A percentile compares a stretch with the other conserved stretches of the same genome.
phyloP scores from a whole-genome alignment of 2,329 filamentous ascomycete genomes.

The Knufia petricola region DNA sequence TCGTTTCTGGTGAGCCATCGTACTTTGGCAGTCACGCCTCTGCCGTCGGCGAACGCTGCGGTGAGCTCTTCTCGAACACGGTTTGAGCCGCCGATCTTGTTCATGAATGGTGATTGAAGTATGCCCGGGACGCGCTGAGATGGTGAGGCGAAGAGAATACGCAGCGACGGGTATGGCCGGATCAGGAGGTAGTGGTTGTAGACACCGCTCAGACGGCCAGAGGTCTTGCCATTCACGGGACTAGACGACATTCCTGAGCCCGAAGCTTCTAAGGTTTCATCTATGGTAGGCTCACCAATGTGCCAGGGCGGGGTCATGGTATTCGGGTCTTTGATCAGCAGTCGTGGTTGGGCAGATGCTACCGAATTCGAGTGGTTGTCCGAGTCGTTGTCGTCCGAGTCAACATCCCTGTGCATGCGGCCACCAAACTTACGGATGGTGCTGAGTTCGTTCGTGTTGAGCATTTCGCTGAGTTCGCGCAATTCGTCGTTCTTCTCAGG shows the following conservation, averaged over 20 bases:
- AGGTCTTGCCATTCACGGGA: slow-evolving; percentile 16
- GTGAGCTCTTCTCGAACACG: slow-evolving; percentile 45
- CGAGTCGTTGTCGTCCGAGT: slow-evolving; percentile 30
- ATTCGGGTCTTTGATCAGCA: slow-evolving; percentile 41
- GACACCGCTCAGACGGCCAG: slow-evolving; percentile 41
- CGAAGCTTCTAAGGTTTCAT: neutral
- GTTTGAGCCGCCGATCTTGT: slow-evolving; percentile 37
- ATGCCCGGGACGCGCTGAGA: slow-evolving; percentile 58
- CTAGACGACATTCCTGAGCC: neutral
- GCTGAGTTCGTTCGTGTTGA: slow-evolving; percentile 57
- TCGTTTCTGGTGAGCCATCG: slow-evolving; percentile 53
- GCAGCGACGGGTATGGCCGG: slow-evolving; percentile 54
- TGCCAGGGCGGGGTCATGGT: slow-evolving; percentile 20
- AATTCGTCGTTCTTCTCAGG: slow-evolving; percentile 50
- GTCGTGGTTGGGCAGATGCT: slow-evolving; percentile 32
- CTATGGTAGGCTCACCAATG: neutral
- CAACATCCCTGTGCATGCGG: slow-evolving; percentile 49
- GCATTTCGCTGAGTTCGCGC: slow-evolving; percentile 57
- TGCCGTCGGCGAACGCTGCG: slow-evolving; percentile 56
- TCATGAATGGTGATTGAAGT: slow-evolving; percentile 47
- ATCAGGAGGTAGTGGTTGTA: slow-evolving; percentile 39
- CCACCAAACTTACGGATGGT: slow-evolving; percentile 56
- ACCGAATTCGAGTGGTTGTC: slow-evolving; percentile 4
- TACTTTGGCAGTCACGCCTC: slow-evolving; percentile 65
- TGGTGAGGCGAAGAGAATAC: slow-evolving; percentile 60